Conservation (phyloP, 108 stramenopile genomes). For the Stephanodiscus minutulus region DNA sequence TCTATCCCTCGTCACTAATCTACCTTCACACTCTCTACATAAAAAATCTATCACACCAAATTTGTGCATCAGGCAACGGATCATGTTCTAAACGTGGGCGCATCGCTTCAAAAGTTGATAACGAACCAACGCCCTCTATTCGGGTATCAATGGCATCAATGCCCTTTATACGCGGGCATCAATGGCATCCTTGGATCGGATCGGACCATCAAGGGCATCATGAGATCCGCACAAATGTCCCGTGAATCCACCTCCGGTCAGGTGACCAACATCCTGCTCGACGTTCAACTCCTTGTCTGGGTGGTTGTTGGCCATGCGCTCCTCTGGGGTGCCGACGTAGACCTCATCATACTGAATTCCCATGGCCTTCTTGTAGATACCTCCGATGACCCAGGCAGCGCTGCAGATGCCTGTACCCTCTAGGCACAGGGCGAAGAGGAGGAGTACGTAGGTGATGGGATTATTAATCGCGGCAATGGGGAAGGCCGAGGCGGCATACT, state of each 20-base stretch:
- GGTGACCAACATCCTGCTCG: conserved; percentile 23
- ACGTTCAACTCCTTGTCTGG: conserved; percentile 25
- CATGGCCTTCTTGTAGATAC: conserved; percentile 49
- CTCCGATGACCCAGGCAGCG: conserved; percentile 66
- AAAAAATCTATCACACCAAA: too few relatives aligned
- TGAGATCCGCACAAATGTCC: conserved; percentile 39
- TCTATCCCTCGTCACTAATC: too few relatives aligned
- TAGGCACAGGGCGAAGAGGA: conserved; percentile 54
- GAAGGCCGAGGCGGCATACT: conserved; percentile 72
- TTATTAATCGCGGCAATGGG: conserved; percentile 70
- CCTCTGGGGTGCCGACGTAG: conserved; percentile 73
- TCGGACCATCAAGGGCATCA: conserved; percentile 42
- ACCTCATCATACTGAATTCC: conserved; percentile 70
- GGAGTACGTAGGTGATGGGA: conserved; percentile 63
- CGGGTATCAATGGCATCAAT: too few relatives aligned
- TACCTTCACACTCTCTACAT: too few relatives aligned
- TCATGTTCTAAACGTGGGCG: too few relatives aligned
- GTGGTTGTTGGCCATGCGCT: conserved; percentile 56
- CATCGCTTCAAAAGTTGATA: too few relatives aligned
- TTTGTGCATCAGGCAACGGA: too few relatives aligned
- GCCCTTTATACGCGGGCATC: too few relatives aligned
- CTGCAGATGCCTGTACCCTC: conserved; percentile 67
- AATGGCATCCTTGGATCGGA: conserved; percentile 26
- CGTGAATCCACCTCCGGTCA: conserved; percentile 35
- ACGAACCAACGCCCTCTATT: too few relatives aligned